Evolutionary conservation across 1,139 yeast species (phyloP), one percentile per base, ranked within the genome.

Genomic region (Wickerhamomyces sp.): DNA sequence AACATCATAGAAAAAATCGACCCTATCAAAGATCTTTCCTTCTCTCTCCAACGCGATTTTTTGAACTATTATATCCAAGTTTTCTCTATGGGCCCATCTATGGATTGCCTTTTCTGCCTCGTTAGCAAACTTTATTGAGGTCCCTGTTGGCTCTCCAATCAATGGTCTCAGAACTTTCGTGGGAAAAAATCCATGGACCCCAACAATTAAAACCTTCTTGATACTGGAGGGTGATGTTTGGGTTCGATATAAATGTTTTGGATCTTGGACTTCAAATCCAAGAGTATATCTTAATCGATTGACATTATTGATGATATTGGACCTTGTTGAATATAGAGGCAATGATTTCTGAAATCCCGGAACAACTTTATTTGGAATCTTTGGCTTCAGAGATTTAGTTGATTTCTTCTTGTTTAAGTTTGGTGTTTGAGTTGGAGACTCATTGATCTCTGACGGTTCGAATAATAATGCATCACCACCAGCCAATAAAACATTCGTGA

Each of bases 101-200:
- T 79, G 71, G 1, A 93, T 77, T 0, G 93, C 83, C 50, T 73
- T 74, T 55, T 89, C 96, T 0, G 95, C 96, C 58, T 88, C 96
- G 51, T 79, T 81, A 39, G 95, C 88, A 66, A 90, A 90, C 61
- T 84, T 83, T 45, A 83, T 73, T 0, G 97, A 89, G 0, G 97
- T 90, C 0, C 97, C 97, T 14, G 94, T 89, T 5, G 97, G 97
- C 48, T 89, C 89, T 2, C 97, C 97, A 45, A 90, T 82, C 29
- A 93, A 61, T 0, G 96, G 90, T 44, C 98, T 71, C 2, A 93
- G 75, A 76, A 89, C 82, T 52, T 76, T 79, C 2, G 91, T 84
- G 0, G 99, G 98, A 66, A 93, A 89, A 59, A 91, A 93, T 1
- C 98, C 98, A 67, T 93, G 98, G 1, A 93, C 91, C 0, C 99